These are phyloP conservation scores for Lactifluus volemus DNA, from an alignment of 768 basidiomycete genomes.

Conservation along the genomic window DNA sequence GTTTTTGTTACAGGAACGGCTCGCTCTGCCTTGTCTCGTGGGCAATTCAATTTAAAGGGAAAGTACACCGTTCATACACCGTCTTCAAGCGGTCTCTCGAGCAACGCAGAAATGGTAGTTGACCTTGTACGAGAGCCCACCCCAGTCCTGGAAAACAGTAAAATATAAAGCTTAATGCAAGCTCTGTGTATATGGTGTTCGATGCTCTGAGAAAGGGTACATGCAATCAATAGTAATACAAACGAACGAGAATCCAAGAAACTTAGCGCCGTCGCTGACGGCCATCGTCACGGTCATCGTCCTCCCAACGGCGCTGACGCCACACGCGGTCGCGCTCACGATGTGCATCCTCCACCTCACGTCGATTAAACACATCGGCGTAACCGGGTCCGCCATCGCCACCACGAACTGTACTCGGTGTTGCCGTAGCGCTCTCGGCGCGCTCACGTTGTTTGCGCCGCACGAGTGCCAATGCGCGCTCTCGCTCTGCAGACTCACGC, in stretches of 20 bases:
- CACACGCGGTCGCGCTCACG: constrained; percentile 36
- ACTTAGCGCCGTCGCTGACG: background rate
- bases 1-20: too few species aligned
- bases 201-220: background rate
- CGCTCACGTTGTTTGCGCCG: constrained; percentile 52
- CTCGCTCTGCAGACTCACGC: constrained; percentile 70
- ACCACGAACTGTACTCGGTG: constrained; percentile 57
- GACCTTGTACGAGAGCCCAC: too few species aligned
- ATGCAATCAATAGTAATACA: background rate
- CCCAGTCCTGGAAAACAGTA: too few species aligned
- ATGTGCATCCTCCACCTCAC: constrained; percentile 66
- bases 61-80: too few species aligned
- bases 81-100: too few species aligned
- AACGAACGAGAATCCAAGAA: background rate
- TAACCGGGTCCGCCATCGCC: constrained; percentile 35
- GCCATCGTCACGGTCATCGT: background rate
- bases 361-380: constrained; percentile 59
- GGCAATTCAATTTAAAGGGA: too few species aligned
- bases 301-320: constrained; percentile 21
- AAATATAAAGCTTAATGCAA: too few species aligned
- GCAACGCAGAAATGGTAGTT: too few species aligned
- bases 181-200: too few species aligned
- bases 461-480: constrained; percentile 66
- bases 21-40: too few species aligned
- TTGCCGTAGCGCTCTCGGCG: constrained; percentile 54